phyloP scores from a whole-genome alignment of 1,284 basidiomycete species.

The Trametes versicolor region DNA sequence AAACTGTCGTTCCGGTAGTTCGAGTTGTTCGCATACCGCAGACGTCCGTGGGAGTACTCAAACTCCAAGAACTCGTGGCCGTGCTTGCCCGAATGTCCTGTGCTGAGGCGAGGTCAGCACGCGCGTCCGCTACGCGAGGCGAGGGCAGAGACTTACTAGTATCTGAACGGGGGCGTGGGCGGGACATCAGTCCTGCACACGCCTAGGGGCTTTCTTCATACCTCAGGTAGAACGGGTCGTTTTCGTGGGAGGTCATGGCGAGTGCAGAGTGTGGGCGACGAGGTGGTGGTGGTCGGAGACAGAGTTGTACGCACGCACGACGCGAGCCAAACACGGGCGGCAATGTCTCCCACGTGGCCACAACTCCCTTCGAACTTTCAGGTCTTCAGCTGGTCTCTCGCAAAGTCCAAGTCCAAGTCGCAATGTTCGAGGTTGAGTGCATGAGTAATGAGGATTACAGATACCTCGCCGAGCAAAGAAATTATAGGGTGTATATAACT shows the following conservation, averaged over 20 bases:
- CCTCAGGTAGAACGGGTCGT: slow-evolving; percentile 88
- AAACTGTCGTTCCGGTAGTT: slow-evolving; percentile 98
- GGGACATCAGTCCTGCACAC: slow-evolving; percentile 41
- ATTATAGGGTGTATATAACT: slow-evolving; percentile 4
- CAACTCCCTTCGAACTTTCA: not conserved
- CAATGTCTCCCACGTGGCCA: slow-evolving; percentile 10
- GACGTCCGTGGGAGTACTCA: slow-evolving; percentile 95
- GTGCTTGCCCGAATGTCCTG: slow-evolving; percentile 95
- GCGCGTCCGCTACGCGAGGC: not conserved
- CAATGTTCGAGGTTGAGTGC: too few species aligned
- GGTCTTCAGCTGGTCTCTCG: not conserved
- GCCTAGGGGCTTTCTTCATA: slow-evolving; percentile 50
- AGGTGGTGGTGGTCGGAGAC: slow-evolving; percentile 19
- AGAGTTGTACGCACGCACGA: slow-evolving; percentile 2
- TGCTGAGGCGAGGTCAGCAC: slow-evolving; percentile 58
- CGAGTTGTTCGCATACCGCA: slow-evolving; percentile 99
- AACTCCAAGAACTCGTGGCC: slow-evolving; percentile 99
- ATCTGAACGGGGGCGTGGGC: slow-evolving; percentile 61
- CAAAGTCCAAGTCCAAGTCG: not conserved
- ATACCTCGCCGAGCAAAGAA: too few species aligned
- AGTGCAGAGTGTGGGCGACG: not conserved
- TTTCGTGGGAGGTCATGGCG: slow-evolving; percentile 61
- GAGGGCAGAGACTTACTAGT: slow-evolving; percentile 71
- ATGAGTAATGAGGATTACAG: too few species aligned
- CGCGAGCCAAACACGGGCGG: slow-evolving; percentile 13